Base-by-base conservation (phyloP, 257 asterid species). In the Penstemon barbatus region DNA sequence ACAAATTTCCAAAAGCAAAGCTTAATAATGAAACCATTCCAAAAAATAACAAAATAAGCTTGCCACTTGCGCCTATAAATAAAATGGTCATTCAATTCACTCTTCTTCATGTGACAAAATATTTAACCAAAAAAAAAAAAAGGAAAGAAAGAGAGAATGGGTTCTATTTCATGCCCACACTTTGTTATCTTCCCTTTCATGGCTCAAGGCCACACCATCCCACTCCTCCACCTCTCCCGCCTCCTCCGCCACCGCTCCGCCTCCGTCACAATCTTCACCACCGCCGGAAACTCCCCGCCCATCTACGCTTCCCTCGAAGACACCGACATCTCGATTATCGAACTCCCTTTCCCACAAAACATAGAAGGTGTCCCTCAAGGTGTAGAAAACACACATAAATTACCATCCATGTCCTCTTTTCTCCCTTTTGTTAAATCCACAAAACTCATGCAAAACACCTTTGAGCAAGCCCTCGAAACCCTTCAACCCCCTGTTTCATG, bases 151-250 rank as follows among this genome's bases (percentile, higher is more conserved):
- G 18, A 15, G 57, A 69, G 5, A 66, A 89, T 90, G 96, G 92
- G 74, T 11, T 77, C 85, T 8, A 65, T 53, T 13, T 53, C 77
- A 6, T 18, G 74, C 6, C 82, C 89, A 38, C 95, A 87, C 77
- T 89, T 91, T 43, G 84, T 72, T 4, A 78, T 91, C 42, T 85
- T 89, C 77, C 92, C 95, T 5, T 87, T 89, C 83, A 75, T 87
- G 83, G 57, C 97, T 7, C 81, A 82, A 63, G 96, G 93, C 68
- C 95, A 89, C 75, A 86, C 81, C 69, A 85, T 85, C 65, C 96
- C 96, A 9, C 85, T 89, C 81, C 89, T 89, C 81, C 66, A 80
- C 84, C 88, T 85, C 66, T 75, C 86, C 77, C 81, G 87, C 57
- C 86, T 89, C 75, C 88, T 91, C 66, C 85, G 69, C 43, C 82